These are phyloP conservation scores for Coemansia sp. DNA, from an alignment of 192 early-diverging fungal species.

Conservation along the genomic window DNA sequence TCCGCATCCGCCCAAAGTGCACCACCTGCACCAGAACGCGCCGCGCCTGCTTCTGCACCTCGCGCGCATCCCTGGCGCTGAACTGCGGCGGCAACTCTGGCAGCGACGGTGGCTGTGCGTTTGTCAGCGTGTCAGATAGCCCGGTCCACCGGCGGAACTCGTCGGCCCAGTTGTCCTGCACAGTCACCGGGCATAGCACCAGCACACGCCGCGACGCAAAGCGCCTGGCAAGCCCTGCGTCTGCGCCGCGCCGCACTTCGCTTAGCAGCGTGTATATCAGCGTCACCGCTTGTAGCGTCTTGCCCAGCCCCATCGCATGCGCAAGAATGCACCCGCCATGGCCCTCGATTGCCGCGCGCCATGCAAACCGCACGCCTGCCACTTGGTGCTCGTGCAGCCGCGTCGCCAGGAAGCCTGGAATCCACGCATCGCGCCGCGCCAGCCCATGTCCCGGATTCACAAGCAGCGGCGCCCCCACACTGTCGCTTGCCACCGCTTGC, in stretches of 20 bases:
- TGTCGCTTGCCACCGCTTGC: not conserved
- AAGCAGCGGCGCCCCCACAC: slow-evolving; percentile 31
- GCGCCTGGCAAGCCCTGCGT: not conserved
- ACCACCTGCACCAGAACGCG: slow-evolving; percentile 48
- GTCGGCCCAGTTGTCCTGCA: slow-evolving; percentile 70
- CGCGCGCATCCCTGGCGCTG: not conserved
- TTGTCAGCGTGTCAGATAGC: slow-evolving; percentile 10
- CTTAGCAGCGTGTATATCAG: slow-evolving; percentile 68
- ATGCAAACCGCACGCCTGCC: slow-evolving; percentile 78
- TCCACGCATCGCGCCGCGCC: slow-evolving; percentile 21
- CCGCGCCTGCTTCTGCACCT: slow-evolving; percentile 10
- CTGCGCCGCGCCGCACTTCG: slow-evolving; percentile 48
- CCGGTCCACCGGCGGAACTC: slow-evolving; percentile 73
- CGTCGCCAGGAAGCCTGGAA: slow-evolving; percentile 58
- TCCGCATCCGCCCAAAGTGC: slow-evolving; percentile 39
- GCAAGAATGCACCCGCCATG: slow-evolving; percentile 71
- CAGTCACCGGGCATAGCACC: slow-evolving; percentile 69
- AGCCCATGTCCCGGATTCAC: slow-evolving; percentile 59
- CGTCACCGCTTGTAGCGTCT: slow-evolving; percentile 75
- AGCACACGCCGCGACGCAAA: slow-evolving; percentile 60
- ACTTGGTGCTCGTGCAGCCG: slow-evolving; percentile 71
- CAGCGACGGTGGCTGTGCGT: not conserved
- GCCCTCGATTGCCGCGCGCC: slow-evolving; percentile 44
- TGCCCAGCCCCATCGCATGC: slow-evolving; percentile 86
- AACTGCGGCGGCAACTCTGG: slow-evolving; percentile 15